These are phyloP conservation scores for Pythium phragmiticola DNA, from an alignment of 352 stramenopile genomes.

Conservation along the genomic window DNA sequence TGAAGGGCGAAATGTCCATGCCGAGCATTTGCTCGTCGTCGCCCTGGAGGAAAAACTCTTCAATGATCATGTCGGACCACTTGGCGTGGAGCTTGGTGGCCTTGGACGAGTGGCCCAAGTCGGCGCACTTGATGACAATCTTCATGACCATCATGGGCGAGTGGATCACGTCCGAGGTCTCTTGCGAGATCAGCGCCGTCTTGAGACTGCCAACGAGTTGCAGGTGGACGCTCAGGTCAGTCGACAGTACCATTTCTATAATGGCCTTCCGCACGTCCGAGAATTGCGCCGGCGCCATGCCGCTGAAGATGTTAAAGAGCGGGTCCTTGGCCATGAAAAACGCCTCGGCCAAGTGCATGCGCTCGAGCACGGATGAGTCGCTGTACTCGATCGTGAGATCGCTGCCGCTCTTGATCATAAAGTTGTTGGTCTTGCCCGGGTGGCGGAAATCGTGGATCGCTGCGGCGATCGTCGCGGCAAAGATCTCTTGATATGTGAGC, in stretches of 20 bases:
- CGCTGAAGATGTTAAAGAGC: constrained; percentile 74
- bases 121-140: constrained; percentile 88
- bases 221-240: constrained; percentile 78
- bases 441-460: constrained; percentile 86
- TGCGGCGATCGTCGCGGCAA: constrained; percentile 73
- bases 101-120: constrained; percentile 93
- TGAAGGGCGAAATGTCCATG: constrained; percentile 91
- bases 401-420: constrained; percentile 73
- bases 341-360: constrained; percentile 83
- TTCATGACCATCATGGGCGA: constrained; percentile 86
- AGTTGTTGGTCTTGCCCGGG: constrained; percentile 85
- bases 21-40: constrained; percentile 90
- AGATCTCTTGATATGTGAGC: constrained; percentile 80
- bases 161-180: constrained; percentile 67
- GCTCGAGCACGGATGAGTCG: constrained; percentile 79
- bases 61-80: constrained; percentile 91
- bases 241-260: constrained; percentile 86
- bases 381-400: constrained; percentile 82
- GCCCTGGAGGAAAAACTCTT: constrained; percentile 95
- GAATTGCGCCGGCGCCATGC: constrained; percentile 49
- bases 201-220: constrained; percentile 80
- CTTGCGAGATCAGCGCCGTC: constrained; percentile 76
- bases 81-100: constrained; percentile 71
- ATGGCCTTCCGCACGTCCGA: constrained; percentile 79
- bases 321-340: constrained; percentile 74